phyloP scores from a whole-genome alignment of 371 early-diverging fungal species.

The Gilbertella persicaria region DNA sequence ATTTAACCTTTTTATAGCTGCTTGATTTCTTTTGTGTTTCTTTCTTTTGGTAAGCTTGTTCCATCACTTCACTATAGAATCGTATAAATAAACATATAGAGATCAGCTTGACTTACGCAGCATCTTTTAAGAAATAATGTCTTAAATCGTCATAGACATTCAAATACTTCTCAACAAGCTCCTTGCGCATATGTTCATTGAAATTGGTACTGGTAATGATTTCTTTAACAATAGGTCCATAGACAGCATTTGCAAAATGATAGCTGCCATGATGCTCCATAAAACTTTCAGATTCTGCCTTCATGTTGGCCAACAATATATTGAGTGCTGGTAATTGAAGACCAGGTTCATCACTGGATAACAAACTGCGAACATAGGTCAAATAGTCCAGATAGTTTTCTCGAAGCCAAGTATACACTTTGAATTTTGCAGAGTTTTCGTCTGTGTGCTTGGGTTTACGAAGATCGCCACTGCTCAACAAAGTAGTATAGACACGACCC shows the following conservation, averaged over 20 bases:
- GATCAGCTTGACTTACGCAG: constrained; percentile 47
- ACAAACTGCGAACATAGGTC: constrained; percentile 46
- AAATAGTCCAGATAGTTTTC: constrained; percentile 68
- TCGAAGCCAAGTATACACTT: constrained; percentile 75
- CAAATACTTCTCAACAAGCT: constrained; percentile 69
- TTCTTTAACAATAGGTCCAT: constrained; percentile 53
- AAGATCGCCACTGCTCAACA: constrained; percentile 72
- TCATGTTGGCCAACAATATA: constrained; percentile 63
- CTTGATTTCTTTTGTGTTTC: constrained; percentile 8
- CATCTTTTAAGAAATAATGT: constrained; percentile 74
- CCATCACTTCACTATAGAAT: constrained; percentile 37
- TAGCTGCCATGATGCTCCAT: constrained; percentile 33
- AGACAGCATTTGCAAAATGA: constrained; percentile 57
- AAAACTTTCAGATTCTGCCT: constrained; percentile 58
- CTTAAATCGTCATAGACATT: constrained; percentile 83
- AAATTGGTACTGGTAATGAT: constrained; percentile 59
- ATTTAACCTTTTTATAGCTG: constrained; percentile 15
- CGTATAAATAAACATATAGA: no score
- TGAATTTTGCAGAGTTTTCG: constrained; percentile 40
- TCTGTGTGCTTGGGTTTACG: constrained; percentile 39
- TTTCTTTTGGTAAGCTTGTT: constrained; percentile 22
- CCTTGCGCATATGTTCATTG: constrained; percentile 58
- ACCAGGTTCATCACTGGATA: constrained; percentile 68
- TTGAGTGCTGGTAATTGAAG: constrained; percentile 77
- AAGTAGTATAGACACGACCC: constrained; percentile 67